A percentile compares a stretch with the other conserved stretches of the same genome.
Conservation (phyloP, 1,284 basidiomycete genomes). For the Malassezia pachydermatis region DNA sequence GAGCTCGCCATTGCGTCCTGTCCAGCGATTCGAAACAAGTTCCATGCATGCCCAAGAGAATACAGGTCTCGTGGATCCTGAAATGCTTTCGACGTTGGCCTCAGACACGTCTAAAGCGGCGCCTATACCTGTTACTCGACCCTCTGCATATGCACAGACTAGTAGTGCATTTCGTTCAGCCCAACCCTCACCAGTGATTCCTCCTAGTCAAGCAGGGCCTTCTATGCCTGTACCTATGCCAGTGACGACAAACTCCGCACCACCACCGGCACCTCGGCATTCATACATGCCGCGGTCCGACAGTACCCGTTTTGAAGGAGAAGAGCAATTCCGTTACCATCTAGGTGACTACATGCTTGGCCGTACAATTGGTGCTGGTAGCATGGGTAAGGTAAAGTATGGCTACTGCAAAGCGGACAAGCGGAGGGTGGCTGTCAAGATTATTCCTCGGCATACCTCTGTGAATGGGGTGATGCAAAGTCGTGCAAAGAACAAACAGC, state of each 20-base stretch:
- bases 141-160: too few relatives aligned
- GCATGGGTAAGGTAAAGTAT: constrained; percentile 98
- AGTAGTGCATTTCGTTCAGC: neutral
- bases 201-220: neutral
- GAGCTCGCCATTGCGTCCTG: constrained; percentile 11
- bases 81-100: constrained; percentile 1
- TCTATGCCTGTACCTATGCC: neutral
- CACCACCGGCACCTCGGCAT: neutral
- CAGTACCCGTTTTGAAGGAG: too few relatives aligned
- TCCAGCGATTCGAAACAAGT: neutral
- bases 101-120: too few relatives aligned
- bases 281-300: neutral
- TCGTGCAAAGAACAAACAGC: constrained; percentile 13
- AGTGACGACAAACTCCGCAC: neutral
- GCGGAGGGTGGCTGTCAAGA: constrained; percentile 98
- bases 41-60: neutral
- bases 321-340: constrained; percentile 23
- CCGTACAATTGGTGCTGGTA: constrained; percentile 92
- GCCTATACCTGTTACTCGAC: too few relatives aligned
- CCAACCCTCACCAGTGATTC: neutral
- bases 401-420: constrained; percentile 78
- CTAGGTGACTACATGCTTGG: constrained; percentile 90
- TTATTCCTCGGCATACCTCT: constrained; percentile 72
- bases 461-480: constrained; percentile 49
- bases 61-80: constrained; percentile 14